phyloP scores from a whole-genome alignment of 2,329 filamentous ascomycete genomes.

The Atkinsonella texensis region DNA sequence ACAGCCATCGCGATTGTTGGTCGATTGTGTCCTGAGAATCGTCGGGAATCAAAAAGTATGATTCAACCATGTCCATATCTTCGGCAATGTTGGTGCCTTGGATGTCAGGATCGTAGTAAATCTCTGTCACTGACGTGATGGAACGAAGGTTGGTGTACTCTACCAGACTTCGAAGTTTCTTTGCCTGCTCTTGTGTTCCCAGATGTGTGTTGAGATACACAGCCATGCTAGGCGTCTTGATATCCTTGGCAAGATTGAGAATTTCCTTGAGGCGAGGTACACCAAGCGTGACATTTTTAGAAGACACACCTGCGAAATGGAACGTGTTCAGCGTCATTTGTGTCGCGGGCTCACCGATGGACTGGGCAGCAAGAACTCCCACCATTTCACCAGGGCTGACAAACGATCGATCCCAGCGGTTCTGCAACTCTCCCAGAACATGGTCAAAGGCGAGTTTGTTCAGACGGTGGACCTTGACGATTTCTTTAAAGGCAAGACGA shows the following conservation, averaged over 20 bases:
- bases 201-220: constrained; percentile 63
- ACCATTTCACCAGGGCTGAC: constrained; percentile 98
- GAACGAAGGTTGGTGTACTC: constrained; percentile 91
- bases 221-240: constrained; percentile 96
- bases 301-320: constrained; percentile 99
- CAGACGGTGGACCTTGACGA: constrained; percentile 74
- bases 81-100: constrained; percentile 74
- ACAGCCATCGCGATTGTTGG: constrained; percentile 84
- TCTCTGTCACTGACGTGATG: constrained; percentile 83
- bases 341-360: constrained; percentile 94
- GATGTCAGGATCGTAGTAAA: constrained; percentile 94
- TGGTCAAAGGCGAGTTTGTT: constrained; percentile 90
- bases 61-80: constrained; percentile 89
- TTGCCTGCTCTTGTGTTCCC: constrained; percentile 66
- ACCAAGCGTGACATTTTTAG: constrained; percentile 98
- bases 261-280: constrained; percentile 99
- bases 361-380: constrained; percentile 92
- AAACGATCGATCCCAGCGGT: constrained; percentile 71
- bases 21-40: constrained; percentile 51
- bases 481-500: constrained; percentile 80
- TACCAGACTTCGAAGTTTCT: constrained; percentile 74
- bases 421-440: constrained; percentile 81
- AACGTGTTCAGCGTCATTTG: constrained; percentile 99
- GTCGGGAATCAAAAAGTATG: constrained; percentile 89
- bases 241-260: constrained; percentile 92